Evolutionary conservation across 345 rosid genomes (phyloP).

Genomic region (Isatis tinctoria): DNA sequence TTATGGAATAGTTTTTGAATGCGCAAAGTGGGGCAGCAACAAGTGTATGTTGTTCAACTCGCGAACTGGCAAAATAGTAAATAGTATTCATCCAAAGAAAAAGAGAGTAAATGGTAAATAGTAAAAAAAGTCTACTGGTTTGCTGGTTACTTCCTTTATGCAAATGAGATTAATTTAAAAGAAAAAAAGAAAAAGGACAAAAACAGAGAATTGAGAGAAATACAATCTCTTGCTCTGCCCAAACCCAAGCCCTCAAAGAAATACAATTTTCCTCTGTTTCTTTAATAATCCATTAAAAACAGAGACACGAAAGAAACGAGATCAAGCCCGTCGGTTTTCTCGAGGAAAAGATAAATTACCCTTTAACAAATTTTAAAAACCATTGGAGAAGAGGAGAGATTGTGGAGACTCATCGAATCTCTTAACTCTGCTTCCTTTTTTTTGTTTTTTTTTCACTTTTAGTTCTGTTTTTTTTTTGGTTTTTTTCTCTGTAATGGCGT

Average conservation of each 20-base stretch:
- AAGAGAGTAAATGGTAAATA: too few species aligned
- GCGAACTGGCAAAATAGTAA: slow-evolving; percentile 3
- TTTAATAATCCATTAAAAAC: slow-evolving; percentile 24
- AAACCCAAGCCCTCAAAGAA: slow-evolving; percentile 21
- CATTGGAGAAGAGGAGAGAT: neutral
- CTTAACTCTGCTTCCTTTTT: slow-evolving; percentile 1
- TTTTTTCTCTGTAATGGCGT: slow-evolving; percentile 31
- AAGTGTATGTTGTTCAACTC: neutral
- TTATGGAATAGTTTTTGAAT: neutral
- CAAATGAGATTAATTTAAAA: neutral
- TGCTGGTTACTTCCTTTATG: neutral
- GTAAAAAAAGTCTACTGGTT: too few species aligned
- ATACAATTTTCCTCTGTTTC: slow-evolving; percentile 27
- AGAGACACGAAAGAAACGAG: slow-evolving; percentile 24
- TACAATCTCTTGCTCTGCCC: slow-evolving; percentile 35
- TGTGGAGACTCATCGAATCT: slow-evolving; percentile 30
- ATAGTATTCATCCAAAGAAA: neutral
- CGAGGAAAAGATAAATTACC: slow-evolving; percentile 15
- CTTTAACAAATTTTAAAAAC: neutral
- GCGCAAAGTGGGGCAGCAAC: slow-evolving; percentile 3
- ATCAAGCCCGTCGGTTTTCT: slow-evolving; percentile 21
- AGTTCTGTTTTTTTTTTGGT: neutral
- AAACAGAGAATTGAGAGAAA: neutral
- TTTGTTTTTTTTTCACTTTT: neutral
- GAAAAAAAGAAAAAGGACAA: neutral